phyloP scores from a whole-genome alignment of 1,139 yeast genomes.

The Arxiozyma telluris region DNA sequence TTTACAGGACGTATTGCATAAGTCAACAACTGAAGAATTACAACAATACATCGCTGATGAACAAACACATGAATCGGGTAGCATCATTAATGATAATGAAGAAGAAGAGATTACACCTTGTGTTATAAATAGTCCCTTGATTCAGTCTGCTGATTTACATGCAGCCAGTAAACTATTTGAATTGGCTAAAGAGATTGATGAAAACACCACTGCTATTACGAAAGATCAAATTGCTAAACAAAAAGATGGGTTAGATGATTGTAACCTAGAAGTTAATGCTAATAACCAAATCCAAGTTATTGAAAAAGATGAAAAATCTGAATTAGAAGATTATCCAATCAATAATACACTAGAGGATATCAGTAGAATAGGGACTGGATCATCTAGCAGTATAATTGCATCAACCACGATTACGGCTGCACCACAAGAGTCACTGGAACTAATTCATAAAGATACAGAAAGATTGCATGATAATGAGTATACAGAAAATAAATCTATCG shows the following conservation, averaged over 20 bases:
- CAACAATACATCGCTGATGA: neutral
- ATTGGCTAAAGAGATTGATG: slow-evolving; percentile 2
- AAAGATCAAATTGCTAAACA: neutral
- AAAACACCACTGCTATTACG: neutral
- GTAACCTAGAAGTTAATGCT: neutral
- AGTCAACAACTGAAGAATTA: neutral
- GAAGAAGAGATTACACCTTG: neutral
- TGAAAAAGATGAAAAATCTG: slow-evolving; percentile 1
- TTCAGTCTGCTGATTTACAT: neutral
- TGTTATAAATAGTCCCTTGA: neutral
- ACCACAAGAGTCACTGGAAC: neutral
- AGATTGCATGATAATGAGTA: neutral
- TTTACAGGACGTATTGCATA: neutral
- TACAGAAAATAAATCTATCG: neutral
- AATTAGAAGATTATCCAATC: neutral
- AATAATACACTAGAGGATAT: neutral
- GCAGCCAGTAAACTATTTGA: slow-evolving; percentile 1
- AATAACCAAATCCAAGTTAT: neutral
- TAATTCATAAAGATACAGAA: neutral
- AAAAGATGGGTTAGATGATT: neutral
- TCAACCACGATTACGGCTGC: neutral
- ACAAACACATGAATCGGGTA: neutral
- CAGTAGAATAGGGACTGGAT: neutral
- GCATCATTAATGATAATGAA: neutral
- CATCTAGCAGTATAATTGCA: neutral